Base-by-base conservation (phyloP, 208 protist species). In the Acanthamoeba culbertsoni region DNA sequence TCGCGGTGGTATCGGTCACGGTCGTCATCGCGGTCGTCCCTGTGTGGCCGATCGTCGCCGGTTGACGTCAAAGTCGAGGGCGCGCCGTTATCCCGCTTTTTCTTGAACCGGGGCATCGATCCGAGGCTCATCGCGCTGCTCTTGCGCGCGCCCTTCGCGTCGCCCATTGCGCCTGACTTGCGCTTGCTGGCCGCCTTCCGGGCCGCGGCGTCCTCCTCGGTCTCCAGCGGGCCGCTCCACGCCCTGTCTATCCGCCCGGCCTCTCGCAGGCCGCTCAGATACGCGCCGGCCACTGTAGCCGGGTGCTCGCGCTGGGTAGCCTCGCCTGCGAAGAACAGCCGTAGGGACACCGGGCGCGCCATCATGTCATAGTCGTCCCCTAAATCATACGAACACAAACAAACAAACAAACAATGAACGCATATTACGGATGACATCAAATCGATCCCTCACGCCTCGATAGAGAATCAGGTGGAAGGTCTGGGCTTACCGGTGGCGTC, bases 281-380 rank as follows among this genome's bases (percentile, higher is more conserved):
- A 92, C 20, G 86, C 86, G 31, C 86, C 86, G 35, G 86, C 86
- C 53, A 92, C 86, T 18, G 86, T 92, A 10, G 86, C 86, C 5
- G 86, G 86, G 33, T 92, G 86, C 28, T 92, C 86, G 12, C 86
- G 86, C 42, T 92, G 86, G 0, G 86, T 92, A 46, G 86, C 86
- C 45, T 92, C 86, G 18, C 86, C 86, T 10, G 86, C 86, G 28
- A 92, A 92, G 63, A 92, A 92, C 16, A 92, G 48, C 28, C 86
- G 86, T 3, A 55, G 86, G 14, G 86, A 92, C 14, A 92, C 86
- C 5, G 86, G 86, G 28, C 86, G 86, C 3, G 86, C 86, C 57
- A 92, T 4, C 31, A 59, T 48, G 48, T 92, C 86, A 40, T 92
- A 92, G 63, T 92, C 86, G n/a, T 90, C 82, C 8, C 82, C 82